A percentile compares a stretch with the other conserved stretches of the same genome.
Conservation (phyloP, 2,329 filamentous ascomycete species). For the Apiospora phragmitis region DNA sequence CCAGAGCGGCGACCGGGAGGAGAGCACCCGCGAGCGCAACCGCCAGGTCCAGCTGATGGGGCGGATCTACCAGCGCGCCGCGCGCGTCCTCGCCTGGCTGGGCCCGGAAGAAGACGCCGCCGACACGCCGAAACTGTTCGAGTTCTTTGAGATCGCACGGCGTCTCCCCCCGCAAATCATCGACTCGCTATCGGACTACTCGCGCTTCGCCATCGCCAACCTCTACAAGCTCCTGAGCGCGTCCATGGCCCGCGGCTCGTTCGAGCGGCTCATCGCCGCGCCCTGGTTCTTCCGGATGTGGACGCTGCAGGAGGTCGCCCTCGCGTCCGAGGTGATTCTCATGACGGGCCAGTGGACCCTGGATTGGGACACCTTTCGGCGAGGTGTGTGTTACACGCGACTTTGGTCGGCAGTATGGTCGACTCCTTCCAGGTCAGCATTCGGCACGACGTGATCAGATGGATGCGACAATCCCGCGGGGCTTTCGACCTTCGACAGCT, state of each 20-base stretch:
- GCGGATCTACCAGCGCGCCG: not conserved
- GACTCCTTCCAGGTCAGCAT: not conserved
- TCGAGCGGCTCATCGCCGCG: not conserved
- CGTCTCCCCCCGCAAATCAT: not conserved
- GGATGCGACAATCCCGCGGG: not conserved
- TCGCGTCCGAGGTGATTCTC: not conserved
- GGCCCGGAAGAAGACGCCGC: not conserved
- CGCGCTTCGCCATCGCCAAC: not conserved
- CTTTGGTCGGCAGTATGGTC: not conserved
- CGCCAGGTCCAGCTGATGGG: not conserved
- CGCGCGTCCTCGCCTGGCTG: not conserved
- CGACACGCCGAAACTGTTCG: not conserved
- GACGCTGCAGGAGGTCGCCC: not conserved
- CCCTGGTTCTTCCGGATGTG: not conserved
- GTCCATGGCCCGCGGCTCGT: not conserved
- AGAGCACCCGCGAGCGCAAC: not conserved
- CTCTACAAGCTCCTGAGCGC: not conserved
- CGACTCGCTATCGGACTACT: not conserved
- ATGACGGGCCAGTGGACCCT: not conserved
- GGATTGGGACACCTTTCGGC: not conserved
- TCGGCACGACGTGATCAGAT: no score
- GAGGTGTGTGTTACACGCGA: not conserved
- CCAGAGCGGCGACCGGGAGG: not conserved
- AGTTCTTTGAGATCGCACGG: not conserved
- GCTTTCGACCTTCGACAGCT: not conserved